Evolutionary conservation across 768 basidiomycete genomes (phyloP), one percentile per base, ranked within the genome.

Genomic region (Cystofilobasidium ferigula): DNA sequence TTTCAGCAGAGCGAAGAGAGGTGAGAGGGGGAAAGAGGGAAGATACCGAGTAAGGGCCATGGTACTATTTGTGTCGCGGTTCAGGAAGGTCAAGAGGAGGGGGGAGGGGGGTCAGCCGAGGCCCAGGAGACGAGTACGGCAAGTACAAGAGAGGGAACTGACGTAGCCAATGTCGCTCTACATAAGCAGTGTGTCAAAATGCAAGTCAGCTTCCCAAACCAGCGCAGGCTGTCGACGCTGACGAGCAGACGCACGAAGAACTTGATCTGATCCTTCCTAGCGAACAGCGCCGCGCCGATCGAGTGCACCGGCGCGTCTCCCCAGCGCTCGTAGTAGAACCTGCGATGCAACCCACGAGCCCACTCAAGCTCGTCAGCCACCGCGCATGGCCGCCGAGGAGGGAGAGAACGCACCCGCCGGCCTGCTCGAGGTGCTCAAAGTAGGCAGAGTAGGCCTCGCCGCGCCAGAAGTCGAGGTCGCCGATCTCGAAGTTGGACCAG

Each of bases 401-500:
- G 48, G 14, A 45, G 48, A 18, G 16, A n/a, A n/a, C n/a, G n/a
- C n/a, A n/a, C n/a, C 57, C 64, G 36, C 57, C 57, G 42, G 35
- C 47, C 0, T 22, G 3, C 38, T 63, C 62, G 20, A 65, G 57
- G 47, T 45, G 45, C 61, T 93, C 89, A 26, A 93, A 79, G 74
- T 83, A 83, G 54, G 89, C 85, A 70, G 91, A 93, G 79, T 84
- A 93, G 71, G 86, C 84, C 34, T 59, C 57, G 16, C 85, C 78
- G 71, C 89, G 80, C 88, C 88, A 92, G 67, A 93, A 83, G 67
- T 89, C 85, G 68, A 93, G 80, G 71, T 85, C 81, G 20, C 62
- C 91, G 67, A 95, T 94, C 74, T 94, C 91, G 71, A 95, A 94
- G 76, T 93, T 95, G 70, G 85, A 88, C 89, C 89, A 92, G 78